Evolutionary conservation across 2,329 filamentous ascomycete species (phyloP).

Genomic region (Fusarium aywerte): DNA sequence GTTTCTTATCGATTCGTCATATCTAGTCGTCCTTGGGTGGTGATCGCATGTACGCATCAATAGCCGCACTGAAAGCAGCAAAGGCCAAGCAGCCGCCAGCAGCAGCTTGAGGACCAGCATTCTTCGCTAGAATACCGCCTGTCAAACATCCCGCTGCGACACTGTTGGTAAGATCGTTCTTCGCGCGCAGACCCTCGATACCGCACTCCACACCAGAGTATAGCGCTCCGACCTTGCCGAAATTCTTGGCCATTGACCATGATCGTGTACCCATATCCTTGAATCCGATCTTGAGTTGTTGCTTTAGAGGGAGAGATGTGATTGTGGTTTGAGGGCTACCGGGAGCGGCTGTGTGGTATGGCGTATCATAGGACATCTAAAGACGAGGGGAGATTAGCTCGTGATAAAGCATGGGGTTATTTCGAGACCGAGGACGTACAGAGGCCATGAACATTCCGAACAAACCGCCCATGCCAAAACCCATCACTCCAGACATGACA

Average conservation of each 20-base stretch:
- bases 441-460: slow-evolving; percentile 99
- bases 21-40: slow-evolving; percentile 72
- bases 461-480: slow-evolving; percentile 90
- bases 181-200: slow-evolving; percentile 90
- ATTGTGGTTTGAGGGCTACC: slow-evolving; percentile 56
- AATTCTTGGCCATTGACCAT: slow-evolving; percentile 89
- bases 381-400: slow-evolving; percentile 32
- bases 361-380: slow-evolving; percentile 98
- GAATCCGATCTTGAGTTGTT: slow-evolving; percentile 87
- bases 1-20: background rate
- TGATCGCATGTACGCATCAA: slow-evolving; percentile 90
- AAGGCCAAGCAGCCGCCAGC: slow-evolving; percentile 91
- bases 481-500: slow-evolving; percentile 89
- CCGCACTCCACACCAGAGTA: slow-evolving; percentile 96
- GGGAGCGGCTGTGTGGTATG: slow-evolving; percentile 68
- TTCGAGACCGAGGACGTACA: slow-evolving; percentile 63
- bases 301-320: slow-evolving; percentile 77
- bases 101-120: slow-evolving; percentile 89
- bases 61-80: slow-evolving; percentile 90
- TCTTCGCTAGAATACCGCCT: slow-evolving; percentile 85
- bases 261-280: slow-evolving; percentile 93
- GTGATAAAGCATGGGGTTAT: background rate
- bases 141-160: slow-evolving; percentile 90
- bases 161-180: slow-evolving; percentile 92
- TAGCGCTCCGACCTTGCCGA: slow-evolving; percentile 90